Evolutionary conservation across 768 basidiomycete genomes (phyloP).

Genomic region (Xerocomellus amylosporus): DNA sequence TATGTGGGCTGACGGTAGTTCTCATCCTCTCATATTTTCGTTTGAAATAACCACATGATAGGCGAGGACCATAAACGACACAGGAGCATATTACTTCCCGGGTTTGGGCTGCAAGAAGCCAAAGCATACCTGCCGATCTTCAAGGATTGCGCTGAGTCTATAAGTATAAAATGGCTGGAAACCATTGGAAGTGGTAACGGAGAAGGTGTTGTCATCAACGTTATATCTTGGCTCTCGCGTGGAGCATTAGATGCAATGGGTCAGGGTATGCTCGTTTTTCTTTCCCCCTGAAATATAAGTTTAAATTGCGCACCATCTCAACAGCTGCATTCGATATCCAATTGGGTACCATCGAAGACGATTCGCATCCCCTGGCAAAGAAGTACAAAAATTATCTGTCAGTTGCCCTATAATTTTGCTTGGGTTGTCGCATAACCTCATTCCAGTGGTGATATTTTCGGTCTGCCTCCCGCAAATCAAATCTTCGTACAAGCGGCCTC

Average conservation of each 20-base stretch:
- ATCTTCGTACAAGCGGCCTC: conserved; percentile 8
- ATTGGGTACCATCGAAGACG: not conserved
- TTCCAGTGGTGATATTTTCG: conserved; percentile 11
- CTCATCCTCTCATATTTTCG: conserved; percentile 2
- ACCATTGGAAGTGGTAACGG: not conserved
- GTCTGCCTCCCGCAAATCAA: not conserved
- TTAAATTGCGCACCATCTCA: not conserved
- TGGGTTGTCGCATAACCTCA: not conserved
- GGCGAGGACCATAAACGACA: conserved; percentile 49
- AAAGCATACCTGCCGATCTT: conserved; percentile 51
- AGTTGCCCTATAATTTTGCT: not conserved
- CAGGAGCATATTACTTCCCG: conserved; percentile 51
- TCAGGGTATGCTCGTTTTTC: conserved; percentile 31
- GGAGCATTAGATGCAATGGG: conserved; percentile 49
- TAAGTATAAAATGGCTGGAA: conserved; percentile 20
- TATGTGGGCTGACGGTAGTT: conserved; percentile 39
- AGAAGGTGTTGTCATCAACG: conserved; percentile 14
- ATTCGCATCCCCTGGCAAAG: conserved; percentile 1
- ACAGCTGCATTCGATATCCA: conserved; percentile 45
- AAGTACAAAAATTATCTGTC: conserved; percentile 7
- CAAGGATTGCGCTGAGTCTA: conserved; percentile 30
- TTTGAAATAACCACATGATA: conserved; percentile 5
- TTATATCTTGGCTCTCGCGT: conserved; percentile 33
- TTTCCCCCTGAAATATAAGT: too few relatives aligned
- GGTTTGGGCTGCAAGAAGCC: conserved; percentile 50